A percentile compares a stretch with the other conserved stretches of the same genome.
These are phyloP conservation scores for Blumeria hordei DNA, from an alignment of 2,329 filamentous ascomycete genomes.

Conservation along the genomic window DNA sequence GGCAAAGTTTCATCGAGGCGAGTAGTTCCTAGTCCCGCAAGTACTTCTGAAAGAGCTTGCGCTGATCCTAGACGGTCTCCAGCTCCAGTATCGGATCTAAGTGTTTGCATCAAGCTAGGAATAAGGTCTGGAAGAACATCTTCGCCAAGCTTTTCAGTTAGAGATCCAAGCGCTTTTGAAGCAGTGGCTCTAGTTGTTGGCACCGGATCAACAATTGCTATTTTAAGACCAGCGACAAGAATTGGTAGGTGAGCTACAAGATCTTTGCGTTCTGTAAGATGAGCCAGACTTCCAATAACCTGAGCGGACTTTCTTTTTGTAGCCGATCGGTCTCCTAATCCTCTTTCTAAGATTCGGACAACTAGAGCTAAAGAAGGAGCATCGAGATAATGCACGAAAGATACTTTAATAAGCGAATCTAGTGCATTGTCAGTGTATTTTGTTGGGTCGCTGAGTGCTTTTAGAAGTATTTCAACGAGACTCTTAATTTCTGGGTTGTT, in stretches of 20 bases:
- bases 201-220: slow-evolving; percentile 82
- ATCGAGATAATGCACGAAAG: slow-evolving; percentile 95
- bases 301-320: slow-evolving; percentile 94
- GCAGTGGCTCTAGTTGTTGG: slow-evolving; percentile 90
- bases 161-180: slow-evolving; percentile 79
- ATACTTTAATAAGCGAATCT: slow-evolving; percentile 89
- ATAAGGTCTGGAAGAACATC: slow-evolving; percentile 93
- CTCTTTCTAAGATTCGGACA: slow-evolving; percentile 83
- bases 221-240: slow-evolving; percentile 67
- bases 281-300: slow-evolving; percentile 91
- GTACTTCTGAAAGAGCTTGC: slow-evolving; percentile 85
- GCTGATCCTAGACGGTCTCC: slow-evolving; percentile 90
- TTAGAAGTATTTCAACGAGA: slow-evolving; percentile 73
- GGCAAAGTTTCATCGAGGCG: slow-evolving; percentile 88
- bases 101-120: slow-evolving; percentile 86
- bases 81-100: slow-evolving; percentile 91
- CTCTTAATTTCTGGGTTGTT: slow-evolving; percentile 92
- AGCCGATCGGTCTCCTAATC: slow-evolving; percentile 68
- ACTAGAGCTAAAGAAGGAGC: slow-evolving; percentile 86
- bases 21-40: slow-evolving; percentile 78
- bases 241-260: slow-evolving; percentile 77
- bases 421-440: slow-evolving; percentile 91
- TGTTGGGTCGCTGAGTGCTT: slow-evolving; percentile 89
- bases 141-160: slow-evolving; percentile 96
- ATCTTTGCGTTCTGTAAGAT: slow-evolving; percentile 90